Conservation (phyloP, 768 basidiomycete species). For the Suillus hirtellus region DNA sequence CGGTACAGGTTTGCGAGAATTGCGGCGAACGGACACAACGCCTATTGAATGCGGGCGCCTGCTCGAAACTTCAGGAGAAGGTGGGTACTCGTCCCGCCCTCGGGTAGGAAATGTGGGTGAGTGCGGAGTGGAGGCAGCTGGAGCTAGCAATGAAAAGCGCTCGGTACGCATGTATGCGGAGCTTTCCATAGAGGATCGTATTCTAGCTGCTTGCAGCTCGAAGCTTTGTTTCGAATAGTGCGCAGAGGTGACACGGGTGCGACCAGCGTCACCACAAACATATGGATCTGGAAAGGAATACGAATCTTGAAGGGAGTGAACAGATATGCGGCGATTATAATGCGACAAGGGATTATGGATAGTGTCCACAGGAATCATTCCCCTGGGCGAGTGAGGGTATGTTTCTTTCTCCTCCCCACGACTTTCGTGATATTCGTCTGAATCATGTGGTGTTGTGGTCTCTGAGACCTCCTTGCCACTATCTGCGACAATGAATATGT, state of each 20-base stretch:
- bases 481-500: constrained; percentile 12
- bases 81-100: constrained; percentile 32
- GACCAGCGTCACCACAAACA: constrained; percentile 8
- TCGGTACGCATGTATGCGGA: constrained; percentile 26
- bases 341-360: constrained; percentile 19
- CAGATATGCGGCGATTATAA: constrained; percentile 22
- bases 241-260: constrained; percentile 14
- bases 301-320: constrained; percentile 19
- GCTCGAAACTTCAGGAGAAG: constrained; percentile 24
- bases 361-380: constrained; percentile 22
- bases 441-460: constrained; percentile 21
- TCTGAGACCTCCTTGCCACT: constrained; percentile 19
- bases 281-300: constrained; percentile 15
- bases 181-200: constrained; percentile 33
- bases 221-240: constrained; percentile 22
- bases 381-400: constrained; percentile 16
- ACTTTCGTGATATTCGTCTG: constrained; percentile 21
- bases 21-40: constrained; percentile 31
- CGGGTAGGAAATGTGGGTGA: constrained; percentile 21
- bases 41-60: constrained; percentile 31
- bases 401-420: constrained; percentile 26
- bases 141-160: constrained; percentile 31
- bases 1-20: constrained; percentile 59
- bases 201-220: constrained; percentile 33
- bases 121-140: constrained; percentile 17